A percentile compares a stretch with the other conserved stretches of the same genome.
Evolutionary conservation across 2,329 filamentous ascomycete species (phyloP).

Genomic region (Endoconidiophora laricicola): DNA sequence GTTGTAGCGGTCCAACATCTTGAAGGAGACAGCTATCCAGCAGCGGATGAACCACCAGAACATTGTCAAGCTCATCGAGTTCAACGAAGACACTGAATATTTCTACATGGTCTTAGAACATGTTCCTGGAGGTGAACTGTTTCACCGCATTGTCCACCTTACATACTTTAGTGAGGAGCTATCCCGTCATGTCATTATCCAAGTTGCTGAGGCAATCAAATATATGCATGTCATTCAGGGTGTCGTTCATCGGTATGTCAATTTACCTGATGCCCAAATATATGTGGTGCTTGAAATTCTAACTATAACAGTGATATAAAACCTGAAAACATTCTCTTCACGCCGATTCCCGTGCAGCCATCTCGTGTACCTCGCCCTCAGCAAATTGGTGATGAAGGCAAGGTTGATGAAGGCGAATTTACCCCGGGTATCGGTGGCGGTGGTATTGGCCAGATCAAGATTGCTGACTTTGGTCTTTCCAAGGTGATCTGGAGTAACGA

Average conservation of each 20-base stretch:
- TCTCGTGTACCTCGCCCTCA: conserved; percentile 66
- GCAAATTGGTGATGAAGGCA: conserved; percentile 85
- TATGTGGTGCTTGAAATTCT: neutral
- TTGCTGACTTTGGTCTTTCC: conserved; percentile 92
- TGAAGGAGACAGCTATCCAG: conserved; percentile 99
- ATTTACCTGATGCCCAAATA: conserved; percentile 3
- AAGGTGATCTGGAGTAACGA: conserved; percentile 98
- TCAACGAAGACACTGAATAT: conserved; percentile 83
- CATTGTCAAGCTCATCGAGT: conserved; percentile 84
- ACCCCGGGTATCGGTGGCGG: conserved; percentile 65
- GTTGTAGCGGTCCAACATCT: conserved; percentile 78
- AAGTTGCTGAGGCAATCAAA: conserved; percentile 81
- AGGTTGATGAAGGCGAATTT: conserved; percentile 92
- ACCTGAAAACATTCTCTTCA: conserved; percentile 91
- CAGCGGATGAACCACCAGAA: conserved; percentile 91
- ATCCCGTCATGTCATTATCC: conserved; percentile 81
- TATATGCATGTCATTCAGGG: conserved; percentile 91
- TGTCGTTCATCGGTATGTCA: conserved; percentile 80
- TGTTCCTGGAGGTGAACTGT: conserved; percentile 86
- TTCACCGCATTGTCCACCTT: conserved; percentile 94
- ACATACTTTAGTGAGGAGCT: conserved; percentile 97
- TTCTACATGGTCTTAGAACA: conserved; percentile 96
- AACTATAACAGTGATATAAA: conserved; percentile 69
- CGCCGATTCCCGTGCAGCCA: conserved; percentile 66
- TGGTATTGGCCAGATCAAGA: conserved; percentile 89